Evolutionary conservation across 2,329 filamentous ascomycete genomes (phyloP).

Genomic region (Claviceps spartinae): DNA sequence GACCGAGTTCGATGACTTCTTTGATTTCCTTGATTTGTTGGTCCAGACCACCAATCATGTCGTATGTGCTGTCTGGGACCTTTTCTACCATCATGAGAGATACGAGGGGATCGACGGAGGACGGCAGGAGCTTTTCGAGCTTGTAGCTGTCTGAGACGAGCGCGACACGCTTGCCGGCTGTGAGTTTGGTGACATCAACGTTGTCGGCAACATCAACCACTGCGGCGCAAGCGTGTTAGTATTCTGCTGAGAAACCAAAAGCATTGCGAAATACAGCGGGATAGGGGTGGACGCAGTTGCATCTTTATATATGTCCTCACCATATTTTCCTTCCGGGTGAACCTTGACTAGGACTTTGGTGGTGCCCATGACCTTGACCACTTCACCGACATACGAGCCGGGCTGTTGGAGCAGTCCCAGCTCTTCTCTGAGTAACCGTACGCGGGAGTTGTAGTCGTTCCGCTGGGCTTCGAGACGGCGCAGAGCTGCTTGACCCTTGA

Average conservation of each 20-base stretch:
- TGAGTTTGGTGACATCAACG: slow-evolving; percentile 91
- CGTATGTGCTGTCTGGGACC: slow-evolving; percentile 98
- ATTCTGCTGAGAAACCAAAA: neutral
- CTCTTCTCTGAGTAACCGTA: slow-evolving; percentile 88
- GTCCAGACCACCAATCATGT: slow-evolving; percentile 98
- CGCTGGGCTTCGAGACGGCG: slow-evolving; percentile 92
- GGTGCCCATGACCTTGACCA: slow-evolving; percentile 99
- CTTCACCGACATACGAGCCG: slow-evolving; percentile 94
- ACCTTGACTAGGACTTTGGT: slow-evolving; percentile 99
- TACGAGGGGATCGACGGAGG: slow-evolving; percentile 93
- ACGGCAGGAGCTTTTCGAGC: slow-evolving; percentile 95
- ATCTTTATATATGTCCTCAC: slow-evolving; percentile 34
- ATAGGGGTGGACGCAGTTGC: no score
- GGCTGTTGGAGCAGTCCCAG: slow-evolving; percentile 91
- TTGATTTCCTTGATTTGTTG: slow-evolving; percentile 99
- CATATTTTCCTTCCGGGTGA: slow-evolving; percentile 98
- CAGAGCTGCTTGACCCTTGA: slow-evolving; percentile 92
- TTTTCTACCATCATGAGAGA: slow-evolving; percentile 99
- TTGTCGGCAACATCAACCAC: slow-evolving; percentile 92
- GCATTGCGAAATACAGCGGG: no score
- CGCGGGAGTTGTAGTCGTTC: slow-evolving; percentile 98
- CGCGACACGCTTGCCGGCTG: slow-evolving; percentile 92
- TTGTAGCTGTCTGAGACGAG: slow-evolving; percentile 96
- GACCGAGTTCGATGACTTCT: slow-evolving; percentile 95
- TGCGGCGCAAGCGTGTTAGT: slow-evolving; percentile 22